phyloP scores from a whole-genome alignment of 768 basidiomycete genomes.

The Boletus edulis region DNA sequence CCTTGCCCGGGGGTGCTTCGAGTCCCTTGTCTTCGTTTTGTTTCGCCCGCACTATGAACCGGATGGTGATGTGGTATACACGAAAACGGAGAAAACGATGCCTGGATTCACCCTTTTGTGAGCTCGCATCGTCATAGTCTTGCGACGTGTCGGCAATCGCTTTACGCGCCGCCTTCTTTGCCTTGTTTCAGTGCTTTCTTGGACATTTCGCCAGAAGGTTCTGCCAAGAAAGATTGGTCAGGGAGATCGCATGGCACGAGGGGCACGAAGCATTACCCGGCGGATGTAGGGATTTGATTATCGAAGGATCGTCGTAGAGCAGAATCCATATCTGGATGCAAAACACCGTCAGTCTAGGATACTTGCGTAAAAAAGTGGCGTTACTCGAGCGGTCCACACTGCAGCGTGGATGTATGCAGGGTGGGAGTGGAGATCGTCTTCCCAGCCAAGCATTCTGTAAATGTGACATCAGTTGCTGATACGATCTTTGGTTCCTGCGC shows the following conservation, averaged over 20 bases:
- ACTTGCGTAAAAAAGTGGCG: slow-evolving; percentile 9
- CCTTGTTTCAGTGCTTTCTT: slow-evolving; percentile 88
- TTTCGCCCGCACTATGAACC: slow-evolving; percentile 29
- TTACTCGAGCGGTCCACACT: slow-evolving; percentile 66
- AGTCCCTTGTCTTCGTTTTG: slow-evolving; percentile 69
- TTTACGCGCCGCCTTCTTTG: slow-evolving; percentile 72
- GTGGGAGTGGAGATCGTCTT: slow-evolving; percentile 75
- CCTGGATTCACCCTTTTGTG: slow-evolving; percentile 60
- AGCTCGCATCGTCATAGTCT: slow-evolving; percentile 36
- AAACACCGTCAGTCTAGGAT: slow-evolving; percentile 10
- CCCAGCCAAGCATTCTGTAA: slow-evolving; percentile 74
- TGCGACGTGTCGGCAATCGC: slow-evolving; percentile 46
- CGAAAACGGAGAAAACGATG: slow-evolving; percentile 11
- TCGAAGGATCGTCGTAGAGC: slow-evolving; percentile 68
- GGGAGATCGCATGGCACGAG: slow-evolving; percentile 30
- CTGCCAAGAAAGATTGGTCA: slow-evolving; percentile 8
- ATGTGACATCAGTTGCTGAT: slow-evolving; percentile 3
- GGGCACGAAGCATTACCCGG: slow-evolving; percentile 31
- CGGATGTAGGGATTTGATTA: slow-evolving; percentile 41
- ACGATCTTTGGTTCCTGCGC: neutral
- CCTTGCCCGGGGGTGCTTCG: slow-evolving; percentile 52
- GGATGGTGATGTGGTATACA: slow-evolving; percentile 10
- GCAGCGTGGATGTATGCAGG: slow-evolving; percentile 74
- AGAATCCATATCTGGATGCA: slow-evolving; percentile 64
- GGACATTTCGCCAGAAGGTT: slow-evolving; percentile 34